phyloP scores from a whole-genome alignment of 495 filamentous ascomycete genomes.

The Aspergillus diversus region DNA sequence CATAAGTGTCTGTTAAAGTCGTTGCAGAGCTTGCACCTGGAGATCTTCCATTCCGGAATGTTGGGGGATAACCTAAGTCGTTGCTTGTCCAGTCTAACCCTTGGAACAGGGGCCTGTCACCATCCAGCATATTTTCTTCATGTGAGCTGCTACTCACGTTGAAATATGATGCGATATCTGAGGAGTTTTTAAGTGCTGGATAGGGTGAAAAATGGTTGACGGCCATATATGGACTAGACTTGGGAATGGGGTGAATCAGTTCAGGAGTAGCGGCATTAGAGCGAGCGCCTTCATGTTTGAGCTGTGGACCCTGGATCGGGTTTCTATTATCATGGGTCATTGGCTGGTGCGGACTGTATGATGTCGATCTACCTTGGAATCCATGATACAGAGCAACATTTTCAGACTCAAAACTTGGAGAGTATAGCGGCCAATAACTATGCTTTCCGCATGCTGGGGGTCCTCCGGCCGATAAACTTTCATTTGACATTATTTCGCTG shows the following conservation, averaged over 20 bases:
- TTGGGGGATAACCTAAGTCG: conserved; percentile 5
- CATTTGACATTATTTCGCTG: conserved; percentile 15
- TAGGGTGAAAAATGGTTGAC: conserved; percentile 17
- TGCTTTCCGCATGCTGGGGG: neutral
- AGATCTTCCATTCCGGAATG: conserved; percentile 5
- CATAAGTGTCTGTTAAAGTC: conserved; percentile 3
- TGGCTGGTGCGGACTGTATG: conserved; percentile 1
- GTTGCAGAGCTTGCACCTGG: conserved; percentile 12
- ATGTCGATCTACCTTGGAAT: conserved; percentile 14
- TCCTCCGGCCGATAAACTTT: conserved; percentile 9
- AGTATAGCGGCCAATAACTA: conserved; percentile 13
- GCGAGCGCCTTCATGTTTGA: conserved; percentile 1
- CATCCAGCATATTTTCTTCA: conserved; percentile 9
- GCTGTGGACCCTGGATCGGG: neutral
- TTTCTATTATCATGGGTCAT: conserved; percentile 1
- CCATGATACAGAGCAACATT: conserved; percentile 5
- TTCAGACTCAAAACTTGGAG: conserved; percentile 6
- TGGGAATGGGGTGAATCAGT: conserved; percentile 22
- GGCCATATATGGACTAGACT: conserved; percentile 14
- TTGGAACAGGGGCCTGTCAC: conserved; percentile 1
- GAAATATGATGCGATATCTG: conserved; percentile 4
- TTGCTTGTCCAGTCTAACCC: conserved; percentile 13
- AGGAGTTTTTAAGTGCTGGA: conserved; percentile 2
- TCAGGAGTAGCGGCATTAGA: conserved; percentile 2
- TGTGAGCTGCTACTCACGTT: neutral